phyloP scores from a whole-genome alignment of 352 stramenopile species.

The Blastocystis sp. region DNA sequence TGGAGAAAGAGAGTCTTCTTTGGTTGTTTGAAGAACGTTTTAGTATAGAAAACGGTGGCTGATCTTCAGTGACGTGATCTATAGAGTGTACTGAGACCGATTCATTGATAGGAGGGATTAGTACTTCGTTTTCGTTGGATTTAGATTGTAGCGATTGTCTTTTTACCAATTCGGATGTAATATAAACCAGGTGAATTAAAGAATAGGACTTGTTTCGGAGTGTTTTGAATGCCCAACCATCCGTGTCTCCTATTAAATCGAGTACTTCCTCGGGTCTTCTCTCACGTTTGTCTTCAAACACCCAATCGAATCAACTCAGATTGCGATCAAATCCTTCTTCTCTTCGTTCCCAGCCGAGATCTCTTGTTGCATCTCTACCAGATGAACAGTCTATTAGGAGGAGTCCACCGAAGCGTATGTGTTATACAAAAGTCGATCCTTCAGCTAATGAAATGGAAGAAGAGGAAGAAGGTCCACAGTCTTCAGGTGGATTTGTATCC shows the following conservation, averaged over 20 bases:
- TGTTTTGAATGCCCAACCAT: neutral
- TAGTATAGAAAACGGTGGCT: neutral
- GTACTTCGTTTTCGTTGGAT: neutral
- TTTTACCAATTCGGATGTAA: neutral
- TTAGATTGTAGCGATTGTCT: neutral
- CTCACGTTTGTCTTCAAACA: too few relatives aligned
- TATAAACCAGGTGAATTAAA: neutral
- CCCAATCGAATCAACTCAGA: too few relatives aligned
- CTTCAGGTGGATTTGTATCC: constrained; percentile 1
- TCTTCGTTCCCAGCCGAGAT: too few relatives aligned
- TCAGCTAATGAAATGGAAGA: too few relatives aligned
- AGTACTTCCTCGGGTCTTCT: too few relatives aligned
- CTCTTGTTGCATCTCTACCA: too few relatives aligned
- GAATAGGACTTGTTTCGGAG: neutral
- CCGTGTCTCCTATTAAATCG: neutral
- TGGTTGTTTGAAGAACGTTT: neutral
- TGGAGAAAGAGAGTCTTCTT: neutral
- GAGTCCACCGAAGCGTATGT: too few relatives aligned
- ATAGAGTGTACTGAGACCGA: neutral
- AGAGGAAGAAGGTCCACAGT: neutral
- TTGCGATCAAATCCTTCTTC: too few relatives aligned
- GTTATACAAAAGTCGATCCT: too few relatives aligned
- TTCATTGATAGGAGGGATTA: neutral
- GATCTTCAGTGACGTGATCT: neutral
- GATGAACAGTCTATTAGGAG: too few relatives aligned